These are phyloP conservation scores for Fusarium subglutinans DNA, from an alignment of 2,329 filamentous ascomycete species.

Conservation along the genomic window DNA sequence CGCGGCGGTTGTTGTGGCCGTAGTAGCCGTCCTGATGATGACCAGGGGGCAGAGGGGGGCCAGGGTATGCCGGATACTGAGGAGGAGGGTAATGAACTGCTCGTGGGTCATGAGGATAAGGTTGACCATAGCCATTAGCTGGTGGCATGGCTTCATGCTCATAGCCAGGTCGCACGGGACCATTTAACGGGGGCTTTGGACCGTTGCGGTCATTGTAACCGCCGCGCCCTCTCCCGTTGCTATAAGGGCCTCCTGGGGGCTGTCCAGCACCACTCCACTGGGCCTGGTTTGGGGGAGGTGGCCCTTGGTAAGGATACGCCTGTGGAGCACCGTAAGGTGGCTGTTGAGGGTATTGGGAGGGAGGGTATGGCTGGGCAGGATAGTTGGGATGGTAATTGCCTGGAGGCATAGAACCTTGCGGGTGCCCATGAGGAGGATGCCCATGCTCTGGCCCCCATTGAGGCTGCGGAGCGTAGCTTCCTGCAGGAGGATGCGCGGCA, in stretches of 20 bases:
- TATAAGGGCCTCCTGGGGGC: conserved; percentile 50
- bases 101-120: conserved; percentile 54
- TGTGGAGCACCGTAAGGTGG: conserved; percentile 55
- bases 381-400: conserved; percentile 69
- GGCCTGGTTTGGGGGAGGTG: conserved; percentile 47
- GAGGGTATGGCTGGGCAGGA: conserved; percentile 62
- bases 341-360: conserved; percentile 55
- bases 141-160: conserved; percentile 48
- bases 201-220: conserved; percentile 58
- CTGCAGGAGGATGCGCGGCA: conserved; percentile 49
- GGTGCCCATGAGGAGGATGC: conserved; percentile 56
- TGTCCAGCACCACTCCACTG: conserved; percentile 49
- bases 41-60: conserved; percentile 50
- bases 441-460: conserved; percentile 55
- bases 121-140: conserved; percentile 51
- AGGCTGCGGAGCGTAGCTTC: conserved; percentile 51
- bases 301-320: conserved; percentile 51
- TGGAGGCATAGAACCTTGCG: conserved; percentile 58
- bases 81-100: conserved; percentile 45
- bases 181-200: conserved; percentile 45
- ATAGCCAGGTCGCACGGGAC: conserved; percentile 49
- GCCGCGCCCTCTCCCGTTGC: conserved; percentile 52
- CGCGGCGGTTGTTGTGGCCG: conserved; percentile 48
- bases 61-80: conserved; percentile 53
- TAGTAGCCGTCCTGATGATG: conserved; percentile 49